phyloP scores from a whole-genome alignment of 345 rosid genomes.

The Firmiana major region DNA sequence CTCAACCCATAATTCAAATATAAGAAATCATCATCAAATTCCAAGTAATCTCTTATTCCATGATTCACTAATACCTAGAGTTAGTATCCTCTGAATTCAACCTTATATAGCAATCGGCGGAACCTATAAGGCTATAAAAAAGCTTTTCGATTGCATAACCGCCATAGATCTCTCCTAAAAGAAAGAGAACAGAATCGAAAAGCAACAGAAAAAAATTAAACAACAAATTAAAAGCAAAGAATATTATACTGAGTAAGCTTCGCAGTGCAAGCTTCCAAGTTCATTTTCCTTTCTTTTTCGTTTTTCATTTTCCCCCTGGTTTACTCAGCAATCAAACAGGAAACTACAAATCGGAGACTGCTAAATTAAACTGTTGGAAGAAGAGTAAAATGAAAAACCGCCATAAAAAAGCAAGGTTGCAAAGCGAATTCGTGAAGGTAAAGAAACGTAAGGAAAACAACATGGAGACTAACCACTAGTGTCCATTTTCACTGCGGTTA shows the following conservation, averaged over 20 bases:
- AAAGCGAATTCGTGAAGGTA: neutral
- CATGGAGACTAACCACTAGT: constrained; percentile 31
- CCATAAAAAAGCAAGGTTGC: constrained; percentile 8
- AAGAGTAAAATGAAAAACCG: neutral
- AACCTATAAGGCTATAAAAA: no score
- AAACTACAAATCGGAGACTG: neutral
- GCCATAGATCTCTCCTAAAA: neutral
- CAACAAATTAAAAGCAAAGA: no score
- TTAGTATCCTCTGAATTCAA: no score
- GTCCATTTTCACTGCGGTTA: constrained; percentile 34
- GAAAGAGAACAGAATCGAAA: neutral
- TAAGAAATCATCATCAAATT: neutral
- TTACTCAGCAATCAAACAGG: constrained; percentile 17
- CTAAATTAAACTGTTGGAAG: neutral
- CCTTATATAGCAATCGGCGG: no score
- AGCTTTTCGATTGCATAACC: neutral
- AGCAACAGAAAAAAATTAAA: neutral
- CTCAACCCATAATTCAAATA: neutral
- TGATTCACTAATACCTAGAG: neutral
- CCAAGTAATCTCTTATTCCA: neutral
- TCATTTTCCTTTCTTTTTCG: neutral
- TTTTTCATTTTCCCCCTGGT: neutral
- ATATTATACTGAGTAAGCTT: neutral
- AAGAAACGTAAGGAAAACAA: neutral
- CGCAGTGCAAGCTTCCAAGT: neutral